Percentiles rank a stretch among this genome's conserved stretches.
Conservation (phyloP, 768 basidiomycete genomes). For the Lactifluus subvellereus region DNA sequence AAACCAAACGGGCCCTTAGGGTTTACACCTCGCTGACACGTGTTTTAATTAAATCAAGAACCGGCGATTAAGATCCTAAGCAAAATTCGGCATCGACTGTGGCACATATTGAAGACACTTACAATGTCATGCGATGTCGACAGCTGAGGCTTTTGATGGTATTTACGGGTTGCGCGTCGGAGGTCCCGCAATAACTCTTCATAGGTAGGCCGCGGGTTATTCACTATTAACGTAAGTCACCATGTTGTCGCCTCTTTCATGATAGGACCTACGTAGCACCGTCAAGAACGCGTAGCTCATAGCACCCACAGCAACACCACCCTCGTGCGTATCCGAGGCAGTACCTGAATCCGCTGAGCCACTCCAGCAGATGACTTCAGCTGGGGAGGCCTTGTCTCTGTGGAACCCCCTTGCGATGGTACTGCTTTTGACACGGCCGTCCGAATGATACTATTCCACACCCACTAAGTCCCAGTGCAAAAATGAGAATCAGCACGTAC, state of each 20-base stretch:
- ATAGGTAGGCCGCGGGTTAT: constrained; percentile 18
- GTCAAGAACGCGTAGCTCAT: constrained; percentile 25
- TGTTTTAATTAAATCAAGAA: constrained; percentile 18
- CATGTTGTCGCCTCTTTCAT: background rate
- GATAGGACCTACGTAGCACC: constrained; percentile 9
- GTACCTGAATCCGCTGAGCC: constrained; percentile 20
- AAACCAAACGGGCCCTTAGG: background rate
- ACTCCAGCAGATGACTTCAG: constrained; percentile 26
- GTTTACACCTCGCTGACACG: background rate
- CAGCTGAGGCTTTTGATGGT: constrained; percentile 24
- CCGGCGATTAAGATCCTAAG: constrained; percentile 10
- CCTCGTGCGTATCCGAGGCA: constrained; percentile 7
- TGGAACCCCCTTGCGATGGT: constrained; percentile 4
- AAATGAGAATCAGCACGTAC: constrained; percentile 3
- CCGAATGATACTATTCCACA: constrained; percentile 20
- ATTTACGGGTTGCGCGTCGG: constrained; percentile 20
- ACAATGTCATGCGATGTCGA: constrained; percentile 23
- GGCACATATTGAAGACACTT: constrained; percentile 1
- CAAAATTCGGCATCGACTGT: background rate
- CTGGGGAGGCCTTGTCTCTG: constrained; percentile 16
- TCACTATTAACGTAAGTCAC: constrained; percentile 5
- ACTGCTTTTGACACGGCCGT: constrained; percentile 16
- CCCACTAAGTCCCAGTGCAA: background rate
- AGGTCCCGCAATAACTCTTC: constrained; percentile 21
- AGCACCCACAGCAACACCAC: constrained; percentile 22